phyloP scores from a whole-genome alignment of 1,284 basidiomycete genomes.

The Erythrobasidium hasegawianum region DNA sequence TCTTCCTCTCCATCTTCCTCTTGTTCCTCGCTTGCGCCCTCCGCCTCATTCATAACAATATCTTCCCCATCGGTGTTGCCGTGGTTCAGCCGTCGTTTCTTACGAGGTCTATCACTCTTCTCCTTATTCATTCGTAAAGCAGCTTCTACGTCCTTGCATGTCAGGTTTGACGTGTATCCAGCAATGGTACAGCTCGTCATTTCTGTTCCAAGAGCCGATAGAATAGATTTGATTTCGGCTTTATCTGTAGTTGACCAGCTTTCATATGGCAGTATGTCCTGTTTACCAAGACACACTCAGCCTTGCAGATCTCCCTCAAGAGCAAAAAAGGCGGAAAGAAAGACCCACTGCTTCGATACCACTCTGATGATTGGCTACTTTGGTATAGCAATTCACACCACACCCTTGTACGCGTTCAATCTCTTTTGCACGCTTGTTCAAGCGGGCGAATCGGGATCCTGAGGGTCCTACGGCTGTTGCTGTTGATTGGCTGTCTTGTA shows the following conservation, averaged over 20 bases:
- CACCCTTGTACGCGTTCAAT: constrained; percentile 11
- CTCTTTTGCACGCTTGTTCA: constrained; percentile 10
- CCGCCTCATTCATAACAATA: too few relatives aligned
- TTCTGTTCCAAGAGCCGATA: not conserved
- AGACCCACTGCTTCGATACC: not conserved
- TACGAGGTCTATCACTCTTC: too few relatives aligned
- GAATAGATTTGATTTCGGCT: not conserved
- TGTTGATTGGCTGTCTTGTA: not conserved
- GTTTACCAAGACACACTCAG: too few relatives aligned
- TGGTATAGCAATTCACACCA: constrained; percentile 12
- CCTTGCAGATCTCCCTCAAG: not conserved
- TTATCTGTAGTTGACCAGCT: not conserved
- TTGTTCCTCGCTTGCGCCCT: too few relatives aligned
- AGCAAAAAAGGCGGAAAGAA: not conserved
- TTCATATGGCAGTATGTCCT: not conserved
- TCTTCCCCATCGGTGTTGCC: too few relatives aligned
- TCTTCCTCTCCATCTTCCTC: too few relatives aligned
- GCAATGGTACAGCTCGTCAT: constrained; percentile 2
- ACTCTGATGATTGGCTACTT: not conserved
- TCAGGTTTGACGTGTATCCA: not conserved
- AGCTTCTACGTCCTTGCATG: constrained; percentile 1
- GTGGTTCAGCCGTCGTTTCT: too few relatives aligned
- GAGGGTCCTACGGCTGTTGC: constrained; percentile 6
- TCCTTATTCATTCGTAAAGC: not conserved
- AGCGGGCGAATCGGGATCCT: not conserved